Conservation (phyloP, 176 grass and related monocot species). For the Paspalum notatum region DNA sequence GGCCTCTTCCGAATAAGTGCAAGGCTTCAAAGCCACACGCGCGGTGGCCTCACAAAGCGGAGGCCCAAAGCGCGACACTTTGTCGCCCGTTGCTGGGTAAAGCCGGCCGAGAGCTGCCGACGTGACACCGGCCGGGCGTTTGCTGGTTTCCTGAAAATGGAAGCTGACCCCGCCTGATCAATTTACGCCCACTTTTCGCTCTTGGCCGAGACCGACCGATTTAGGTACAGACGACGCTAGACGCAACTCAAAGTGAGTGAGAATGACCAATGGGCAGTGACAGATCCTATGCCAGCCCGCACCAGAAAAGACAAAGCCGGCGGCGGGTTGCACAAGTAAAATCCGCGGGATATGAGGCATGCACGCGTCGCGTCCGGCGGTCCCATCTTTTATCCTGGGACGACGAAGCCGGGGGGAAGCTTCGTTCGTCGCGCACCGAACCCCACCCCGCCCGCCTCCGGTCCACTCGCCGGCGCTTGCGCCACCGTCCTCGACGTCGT, state of each 20-base stretch:
- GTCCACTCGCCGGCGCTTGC: not conserved
- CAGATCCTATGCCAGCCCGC: not conserved
- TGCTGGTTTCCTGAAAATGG: conserved; percentile 5
- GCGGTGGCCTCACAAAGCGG: not conserved
- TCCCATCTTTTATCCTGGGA: not conserved
- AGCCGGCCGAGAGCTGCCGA: not conserved
- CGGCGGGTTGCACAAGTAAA: not conserved
- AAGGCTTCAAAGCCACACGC: conserved; percentile 13
- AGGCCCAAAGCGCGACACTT: not conserved
- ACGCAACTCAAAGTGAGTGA: not conserved
- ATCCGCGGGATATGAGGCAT: not conserved
- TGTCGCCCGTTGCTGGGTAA: conserved; percentile 2
- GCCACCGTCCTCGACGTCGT: not conserved
- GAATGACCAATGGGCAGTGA: not conserved
- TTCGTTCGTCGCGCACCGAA: conserved; percentile 42
- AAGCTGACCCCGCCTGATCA: not conserved
- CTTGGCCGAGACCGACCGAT: not conserved
- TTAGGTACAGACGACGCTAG: not conserved
- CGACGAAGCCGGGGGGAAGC: conserved; percentile 47
- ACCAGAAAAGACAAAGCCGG: not conserved
- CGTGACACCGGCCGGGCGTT: not conserved
- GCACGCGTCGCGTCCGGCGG: not conserved
- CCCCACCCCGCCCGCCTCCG: not conserved
- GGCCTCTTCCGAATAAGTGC: not conserved
- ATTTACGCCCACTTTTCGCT: not conserved